A percentile compares a stretch with the other conserved stretches of the same genome.
These are phyloP conservation scores for Hsuehochloa calcarea DNA, from an alignment of 176 grass and related monocot species.

Conservation along the genomic window DNA sequence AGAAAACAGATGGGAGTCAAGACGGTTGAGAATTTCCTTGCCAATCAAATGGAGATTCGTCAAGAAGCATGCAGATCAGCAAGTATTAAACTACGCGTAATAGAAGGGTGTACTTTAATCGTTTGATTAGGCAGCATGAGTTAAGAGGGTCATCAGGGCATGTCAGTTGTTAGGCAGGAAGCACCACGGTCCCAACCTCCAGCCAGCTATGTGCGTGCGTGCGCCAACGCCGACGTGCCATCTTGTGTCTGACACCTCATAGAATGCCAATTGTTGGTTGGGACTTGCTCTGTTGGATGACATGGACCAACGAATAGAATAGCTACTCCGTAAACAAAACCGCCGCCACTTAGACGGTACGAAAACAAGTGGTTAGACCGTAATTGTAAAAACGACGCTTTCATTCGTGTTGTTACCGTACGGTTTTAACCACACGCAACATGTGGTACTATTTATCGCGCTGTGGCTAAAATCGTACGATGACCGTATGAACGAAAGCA, in stretches of 20 bases:
- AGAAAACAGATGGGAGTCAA: not conserved
- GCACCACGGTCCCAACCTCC: constrained; percentile 6
- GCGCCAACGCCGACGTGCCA: constrained; percentile 15
- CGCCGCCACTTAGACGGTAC: too few species aligned
- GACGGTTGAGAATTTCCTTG: not conserved
- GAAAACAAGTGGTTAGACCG: too few species aligned
- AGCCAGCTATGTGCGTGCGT: not conserved
- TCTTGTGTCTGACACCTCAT: not conserved
- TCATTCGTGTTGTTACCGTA: too few species aligned
- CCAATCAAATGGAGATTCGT: not conserved
- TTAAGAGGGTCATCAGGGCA: not conserved
- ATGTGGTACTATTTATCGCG: too few species aligned
- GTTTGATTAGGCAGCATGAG: not conserved
- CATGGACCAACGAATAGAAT: not conserved
- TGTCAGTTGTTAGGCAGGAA: constrained; percentile 18
- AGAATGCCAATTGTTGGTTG: not conserved
- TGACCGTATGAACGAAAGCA: too few species aligned
- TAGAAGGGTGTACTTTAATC: not conserved
- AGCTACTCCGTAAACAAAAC: not conserved
- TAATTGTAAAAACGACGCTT: too few species aligned
- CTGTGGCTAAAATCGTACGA: too few species aligned
- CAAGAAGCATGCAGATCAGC: not conserved
- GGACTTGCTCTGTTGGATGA: not conserved
- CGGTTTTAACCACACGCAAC: too few species aligned
- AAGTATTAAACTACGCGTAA: not conserved